Conservation (phyloP, 345 rosid species). For the Ceriops zippeliana region DNA sequence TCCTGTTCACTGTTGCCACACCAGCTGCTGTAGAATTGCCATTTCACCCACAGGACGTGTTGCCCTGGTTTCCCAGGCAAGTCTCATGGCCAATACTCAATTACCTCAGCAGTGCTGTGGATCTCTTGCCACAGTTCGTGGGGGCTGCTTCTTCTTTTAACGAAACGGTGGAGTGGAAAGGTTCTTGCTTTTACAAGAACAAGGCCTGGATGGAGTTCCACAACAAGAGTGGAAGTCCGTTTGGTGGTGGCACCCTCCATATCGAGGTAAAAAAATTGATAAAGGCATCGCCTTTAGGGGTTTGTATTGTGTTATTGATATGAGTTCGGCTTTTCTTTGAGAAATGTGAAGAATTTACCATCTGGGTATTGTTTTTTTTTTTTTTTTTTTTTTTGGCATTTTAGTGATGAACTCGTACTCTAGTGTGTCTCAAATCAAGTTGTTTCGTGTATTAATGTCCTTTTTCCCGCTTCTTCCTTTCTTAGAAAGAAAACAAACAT, state of each 20-base stretch:
- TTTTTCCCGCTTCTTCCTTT: too few relatives aligned
- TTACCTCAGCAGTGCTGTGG: conserved; percentile 52
- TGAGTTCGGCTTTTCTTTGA: not conserved
- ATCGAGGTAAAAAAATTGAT: conserved; percentile 46
- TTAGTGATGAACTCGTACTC: not conserved
- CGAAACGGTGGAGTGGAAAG: conserved; percentile 62
- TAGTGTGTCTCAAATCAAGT: too few relatives aligned
- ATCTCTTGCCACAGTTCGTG: conserved; percentile 78
- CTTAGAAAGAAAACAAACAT: too few relatives aligned
- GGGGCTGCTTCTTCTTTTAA: conserved; percentile 61
- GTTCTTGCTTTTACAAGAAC: conserved; percentile 81
- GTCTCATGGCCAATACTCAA: conserved; percentile 80
- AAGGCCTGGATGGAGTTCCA: conserved; percentile 89
- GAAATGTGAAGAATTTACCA: conserved; percentile 1
- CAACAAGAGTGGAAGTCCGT: conserved; percentile 66
- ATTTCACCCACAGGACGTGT: conserved; percentile 66
- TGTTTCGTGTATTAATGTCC: too few relatives aligned
- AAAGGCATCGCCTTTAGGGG: not conserved
- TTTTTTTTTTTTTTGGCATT: not conserved
- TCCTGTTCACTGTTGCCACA: conserved; percentile 4
- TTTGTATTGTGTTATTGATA: not conserved
- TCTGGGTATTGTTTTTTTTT: not conserved
- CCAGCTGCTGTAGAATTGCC: conserved; percentile 33
- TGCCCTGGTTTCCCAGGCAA: conserved; percentile 70
- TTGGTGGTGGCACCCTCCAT: conserved; percentile 92